Evolutionary conservation across 2,329 filamentous ascomycete genomes (phyloP).

Genomic region (Thelonectria discophora): DNA sequence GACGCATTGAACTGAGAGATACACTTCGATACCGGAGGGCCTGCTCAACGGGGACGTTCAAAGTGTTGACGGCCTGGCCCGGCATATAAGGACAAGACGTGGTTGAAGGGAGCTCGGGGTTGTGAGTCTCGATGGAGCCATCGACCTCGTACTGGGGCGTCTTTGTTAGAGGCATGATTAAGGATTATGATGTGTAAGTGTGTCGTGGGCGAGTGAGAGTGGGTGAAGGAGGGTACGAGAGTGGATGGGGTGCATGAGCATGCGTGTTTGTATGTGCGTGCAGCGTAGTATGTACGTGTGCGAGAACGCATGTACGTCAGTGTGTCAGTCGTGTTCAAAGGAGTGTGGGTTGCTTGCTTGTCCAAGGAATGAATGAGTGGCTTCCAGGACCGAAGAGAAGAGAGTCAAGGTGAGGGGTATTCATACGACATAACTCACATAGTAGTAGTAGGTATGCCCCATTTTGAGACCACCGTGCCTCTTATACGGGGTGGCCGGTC

Average conservation of each 20-base stretch:
- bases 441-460: conserved; percentile 96
- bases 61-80: conserved; percentile 85
- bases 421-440: conserved; percentile 66
- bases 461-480: conserved; percentile 86
- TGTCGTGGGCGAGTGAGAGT: conserved; percentile 14
- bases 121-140: conserved; percentile 78
- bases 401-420: conserved; percentile 21
- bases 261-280: conserved; percentile 1
- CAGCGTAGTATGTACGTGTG: background rate
- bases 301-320: conserved; percentile 1
- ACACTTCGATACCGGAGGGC: conserved; percentile 68
- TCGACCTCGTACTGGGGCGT: conserved; percentile 79
- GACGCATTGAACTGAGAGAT: conserved; percentile 69
- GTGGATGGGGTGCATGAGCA: conserved; percentile 1
- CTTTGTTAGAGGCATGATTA: conserved; percentile 36
- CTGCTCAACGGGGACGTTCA: conserved; percentile 80
- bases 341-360: conserved; percentile 9
- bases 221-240: conserved; percentile 6
- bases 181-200: conserved; percentile 12
- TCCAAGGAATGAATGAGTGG: conserved; percentile 6
- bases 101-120: conserved; percentile 76
- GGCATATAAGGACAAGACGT: conserved; percentile 85
- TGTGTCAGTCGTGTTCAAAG: conserved; percentile 8
- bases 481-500: conserved; percentile 45
- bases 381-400: conserved; percentile 5